A percentile compares a stretch with the other conserved stretches of the same genome.
Evolutionary conservation across 2,329 filamentous ascomycete species (phyloP).

Genomic region (Blumeriella jaapii): DNA sequence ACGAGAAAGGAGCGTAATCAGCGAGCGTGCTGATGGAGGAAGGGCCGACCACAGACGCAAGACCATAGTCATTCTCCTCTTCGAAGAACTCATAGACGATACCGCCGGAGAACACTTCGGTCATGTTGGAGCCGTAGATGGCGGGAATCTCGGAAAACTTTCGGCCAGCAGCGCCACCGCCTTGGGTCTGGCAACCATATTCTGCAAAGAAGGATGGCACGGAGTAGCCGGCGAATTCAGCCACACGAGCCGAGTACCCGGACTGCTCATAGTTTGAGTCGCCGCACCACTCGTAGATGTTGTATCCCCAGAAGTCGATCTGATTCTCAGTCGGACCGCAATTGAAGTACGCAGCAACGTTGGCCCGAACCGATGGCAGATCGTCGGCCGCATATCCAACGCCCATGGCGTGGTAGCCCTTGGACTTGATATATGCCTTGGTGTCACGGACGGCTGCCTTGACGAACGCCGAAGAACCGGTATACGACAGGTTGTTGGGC

Average conservation of each 20-base stretch:
- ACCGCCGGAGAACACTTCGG: slow-evolving; percentile 82
- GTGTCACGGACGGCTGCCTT: slow-evolving; percentile 95
- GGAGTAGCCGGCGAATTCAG: slow-evolving; percentile 80
- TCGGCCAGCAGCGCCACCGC: too few relatives aligned
- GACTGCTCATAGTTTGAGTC: slow-evolving; percentile 65
- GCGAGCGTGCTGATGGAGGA: background rate
- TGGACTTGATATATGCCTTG: slow-evolving; percentile 82
- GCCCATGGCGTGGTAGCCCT: slow-evolving; percentile 67
- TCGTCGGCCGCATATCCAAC: slow-evolving; percentile 97
- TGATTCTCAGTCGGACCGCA: slow-evolving; percentile 56
- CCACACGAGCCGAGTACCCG: slow-evolving; percentile 69
- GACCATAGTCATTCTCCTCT: slow-evolving; percentile 63
- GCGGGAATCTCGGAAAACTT: slow-evolving; percentile 66
- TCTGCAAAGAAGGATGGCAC: slow-evolving; percentile 97
- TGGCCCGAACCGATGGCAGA: slow-evolving; percentile 67
- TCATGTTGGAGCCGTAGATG: slow-evolving; percentile 75
- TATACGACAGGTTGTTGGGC: slow-evolving; percentile 81
- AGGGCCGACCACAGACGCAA: too few relatives aligned
- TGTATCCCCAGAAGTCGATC: slow-evolving; percentile 99
- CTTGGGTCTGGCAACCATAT: slow-evolving; percentile 77
- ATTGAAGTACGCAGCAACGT: slow-evolving; percentile 90
- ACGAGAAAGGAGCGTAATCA: slow-evolving; percentile 21
- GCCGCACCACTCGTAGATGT: slow-evolving; percentile 99
- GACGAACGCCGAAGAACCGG: slow-evolving; percentile 80
- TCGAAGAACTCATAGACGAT: slow-evolving; percentile 87